Conservation (phyloP, 208 protist species). For the Balamuthia mandrillaris region DNA sequence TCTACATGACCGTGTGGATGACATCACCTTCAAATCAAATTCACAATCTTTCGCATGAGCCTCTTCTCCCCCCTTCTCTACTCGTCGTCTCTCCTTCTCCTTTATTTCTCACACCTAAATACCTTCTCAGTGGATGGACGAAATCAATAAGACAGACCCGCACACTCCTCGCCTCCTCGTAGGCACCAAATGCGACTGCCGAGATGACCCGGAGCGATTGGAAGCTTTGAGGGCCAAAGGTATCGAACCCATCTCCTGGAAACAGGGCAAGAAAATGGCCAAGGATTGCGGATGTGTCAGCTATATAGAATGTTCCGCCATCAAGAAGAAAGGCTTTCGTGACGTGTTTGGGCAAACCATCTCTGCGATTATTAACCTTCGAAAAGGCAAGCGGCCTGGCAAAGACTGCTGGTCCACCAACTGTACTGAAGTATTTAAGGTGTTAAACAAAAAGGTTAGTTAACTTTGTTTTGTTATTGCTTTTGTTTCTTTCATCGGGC, state of each 20-base stretch:
- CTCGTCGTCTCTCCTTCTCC: not conserved
- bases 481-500: not conserved
- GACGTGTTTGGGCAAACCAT: slow-evolving; percentile 17
- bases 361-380: slow-evolving; percentile 4
- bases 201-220: not conserved
- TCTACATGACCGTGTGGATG: no score
- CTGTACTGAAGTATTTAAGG: not conserved
- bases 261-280: slow-evolving; percentile 12
- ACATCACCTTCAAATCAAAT: no score
- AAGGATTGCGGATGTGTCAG: not conserved
- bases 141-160: not conserved
- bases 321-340: slow-evolving; percentile 11
- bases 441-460: not conserved
- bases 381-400: not conserved
- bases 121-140: not conserved
- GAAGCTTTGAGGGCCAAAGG: not conserved
- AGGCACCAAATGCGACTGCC: slow-evolving; percentile 1
- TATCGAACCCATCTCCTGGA: slow-evolving; percentile 5
- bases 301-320: slow-evolving; percentile 10
- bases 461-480: not conserved
- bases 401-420: slow-evolving; percentile 1
- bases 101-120: not conserved
- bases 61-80: not conserved
- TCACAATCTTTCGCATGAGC: no score
- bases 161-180: not conserved